Conservation (phyloP, 352 stramenopile genomes). For the Achlya hypogyna region DNA sequence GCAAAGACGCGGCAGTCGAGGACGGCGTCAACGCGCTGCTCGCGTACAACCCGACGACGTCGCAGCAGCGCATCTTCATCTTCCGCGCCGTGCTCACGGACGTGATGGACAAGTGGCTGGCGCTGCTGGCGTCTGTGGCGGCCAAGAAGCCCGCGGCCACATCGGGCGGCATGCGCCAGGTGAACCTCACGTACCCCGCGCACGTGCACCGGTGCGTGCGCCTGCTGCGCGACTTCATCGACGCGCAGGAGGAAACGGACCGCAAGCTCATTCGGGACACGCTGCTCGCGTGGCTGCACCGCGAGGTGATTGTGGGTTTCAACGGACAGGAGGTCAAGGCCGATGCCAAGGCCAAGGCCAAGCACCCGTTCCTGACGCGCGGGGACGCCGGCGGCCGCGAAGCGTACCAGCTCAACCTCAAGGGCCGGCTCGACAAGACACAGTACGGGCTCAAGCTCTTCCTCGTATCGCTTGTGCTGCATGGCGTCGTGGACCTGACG, state of each 20-base stretch:
- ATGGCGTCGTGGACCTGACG: conserved; percentile 78
- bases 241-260: conserved; percentile 74
- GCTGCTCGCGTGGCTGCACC: conserved; percentile 75
- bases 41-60: not conserved
- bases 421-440: conserved; percentile 68
- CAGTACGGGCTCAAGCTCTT: conserved; percentile 84
- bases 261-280: conserved; percentile 51
- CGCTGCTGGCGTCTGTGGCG: conserved; percentile 14
- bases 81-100: conserved; percentile 72
- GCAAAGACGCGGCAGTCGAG: conserved; percentile 1
- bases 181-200: conserved; percentile 54
- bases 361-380: conserved; percentile 62
- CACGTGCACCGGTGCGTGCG: conserved; percentile 80
- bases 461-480: conserved; percentile 64
- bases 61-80: conserved; percentile 49
- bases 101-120: conserved; percentile 86
- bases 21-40: conserved; percentile 12
- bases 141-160: conserved; percentile 54
- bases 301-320: conserved; percentile 76
- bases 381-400: conserved; percentile 58
- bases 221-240: conserved; percentile 71
- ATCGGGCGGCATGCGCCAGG: conserved; percentile 52
- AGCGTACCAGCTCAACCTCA: conserved; percentile 71
- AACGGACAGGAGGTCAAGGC: conserved; percentile 58
- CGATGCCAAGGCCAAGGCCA: conserved; percentile 34